phyloP scores from a whole-genome alignment of 2,329 filamentous ascomycete species.

The Calycina herbarum region DNA sequence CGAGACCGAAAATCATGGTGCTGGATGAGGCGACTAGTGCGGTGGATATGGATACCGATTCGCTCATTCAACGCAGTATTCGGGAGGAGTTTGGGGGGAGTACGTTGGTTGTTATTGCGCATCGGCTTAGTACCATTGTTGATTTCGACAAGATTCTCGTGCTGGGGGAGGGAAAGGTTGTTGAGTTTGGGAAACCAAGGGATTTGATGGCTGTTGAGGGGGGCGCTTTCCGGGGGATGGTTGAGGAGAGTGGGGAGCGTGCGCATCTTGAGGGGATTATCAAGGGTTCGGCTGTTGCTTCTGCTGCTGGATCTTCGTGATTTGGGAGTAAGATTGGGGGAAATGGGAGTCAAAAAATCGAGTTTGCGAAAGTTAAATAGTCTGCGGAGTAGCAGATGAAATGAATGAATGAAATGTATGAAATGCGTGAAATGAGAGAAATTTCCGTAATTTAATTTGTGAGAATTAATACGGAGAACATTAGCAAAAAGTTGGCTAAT shows the following conservation, averaged over 20 bases:
- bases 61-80: conserved; percentile 71
- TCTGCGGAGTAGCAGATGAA: too few relatives aligned
- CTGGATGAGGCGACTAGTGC: conserved; percentile 79
- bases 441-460: too few relatives aligned
- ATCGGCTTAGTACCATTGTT: conserved; percentile 73
- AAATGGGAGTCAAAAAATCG: too few relatives aligned
- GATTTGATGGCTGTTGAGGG: conserved; percentile 56
- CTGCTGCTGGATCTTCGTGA: too few relatives aligned
- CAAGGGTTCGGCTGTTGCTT: too few relatives aligned
- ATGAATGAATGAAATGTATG: too few relatives aligned
- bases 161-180: conserved; percentile 64
- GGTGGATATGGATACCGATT: conserved; percentile 75
- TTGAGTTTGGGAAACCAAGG: conserved; percentile 65
- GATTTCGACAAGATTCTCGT: conserved; percentile 76
- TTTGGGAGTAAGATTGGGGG: too few relatives aligned
- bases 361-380: too few relatives aligned
- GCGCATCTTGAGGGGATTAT: conserved; percentile 34
- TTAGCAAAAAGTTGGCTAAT: too few relatives aligned
- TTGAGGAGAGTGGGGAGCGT: conserved; percentile 59
- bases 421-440: too few relatives aligned
- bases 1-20: conserved; percentile 73
- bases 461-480: too few relatives aligned
- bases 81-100: conserved; percentile 68
- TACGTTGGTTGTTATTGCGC: conserved; percentile 73
- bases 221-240: conserved; percentile 61